phyloP scores from a whole-genome alignment of 2,329 filamentous ascomycete genomes.

The Cladorrhinum sp. region DNA sequence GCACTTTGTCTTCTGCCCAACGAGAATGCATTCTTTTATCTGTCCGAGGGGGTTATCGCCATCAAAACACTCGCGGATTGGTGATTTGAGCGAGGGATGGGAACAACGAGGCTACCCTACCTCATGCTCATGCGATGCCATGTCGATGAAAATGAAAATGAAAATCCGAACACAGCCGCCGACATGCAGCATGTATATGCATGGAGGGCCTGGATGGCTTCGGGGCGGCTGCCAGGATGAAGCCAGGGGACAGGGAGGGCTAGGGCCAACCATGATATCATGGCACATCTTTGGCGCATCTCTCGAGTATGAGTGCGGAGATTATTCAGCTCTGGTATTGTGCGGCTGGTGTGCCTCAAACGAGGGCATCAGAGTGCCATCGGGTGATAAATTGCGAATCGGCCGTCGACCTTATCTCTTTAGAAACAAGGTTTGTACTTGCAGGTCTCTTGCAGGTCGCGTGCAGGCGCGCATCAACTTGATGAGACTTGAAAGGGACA shows the following conservation, averaged over 20 bases:
- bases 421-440: constrained; percentile 8
- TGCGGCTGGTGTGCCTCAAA: not conserved
- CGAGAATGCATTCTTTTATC: not conserved
- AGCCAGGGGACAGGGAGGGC: no score
- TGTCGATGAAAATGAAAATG: not conserved
- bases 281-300: constrained; percentile 9
- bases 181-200: not conserved
- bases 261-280: constrained; percentile 12
- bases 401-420: not conserved
- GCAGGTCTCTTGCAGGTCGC: constrained; percentile 12
- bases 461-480: constrained; percentile 16
- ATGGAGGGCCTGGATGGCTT: not conserved
- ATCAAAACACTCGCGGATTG: no score
- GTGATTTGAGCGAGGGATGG: no score
- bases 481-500: constrained; percentile 1
- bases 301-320: constrained; percentile 1
- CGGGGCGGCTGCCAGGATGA: not conserved
- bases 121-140: not conserved
- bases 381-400: not conserved
- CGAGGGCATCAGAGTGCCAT: not conserved
- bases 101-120: not conserved
- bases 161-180: not conserved
- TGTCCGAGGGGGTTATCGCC: not conserved
- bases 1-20: not conserved
- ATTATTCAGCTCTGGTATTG: constrained; percentile 9